These are phyloP conservation scores for Amanita jacksonii DNA, from an alignment of 768 basidiomycete genomes.

Conservation along the genomic window DNA sequence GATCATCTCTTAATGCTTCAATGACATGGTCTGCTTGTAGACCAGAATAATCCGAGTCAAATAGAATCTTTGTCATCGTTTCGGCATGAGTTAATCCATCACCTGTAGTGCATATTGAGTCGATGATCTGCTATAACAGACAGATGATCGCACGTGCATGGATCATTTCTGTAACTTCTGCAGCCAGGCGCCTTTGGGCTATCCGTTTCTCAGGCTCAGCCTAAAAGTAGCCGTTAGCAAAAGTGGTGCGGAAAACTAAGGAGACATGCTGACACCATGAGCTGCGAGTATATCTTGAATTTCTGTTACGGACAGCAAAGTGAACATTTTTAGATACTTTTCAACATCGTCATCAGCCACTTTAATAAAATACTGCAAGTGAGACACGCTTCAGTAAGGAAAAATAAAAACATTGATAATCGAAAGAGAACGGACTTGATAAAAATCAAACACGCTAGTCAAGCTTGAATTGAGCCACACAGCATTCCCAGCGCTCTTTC, in stretches of 20 bases:
- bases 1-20: slow-evolving; percentile 53
- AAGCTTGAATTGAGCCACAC: slow-evolving; percentile 75
- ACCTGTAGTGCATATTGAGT: slow-evolving; percentile 19
- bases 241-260: slow-evolving; percentile 1
- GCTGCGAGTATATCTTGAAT: slow-evolving; percentile 30
- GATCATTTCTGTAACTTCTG: slow-evolving; percentile 45
- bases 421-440: slow-evolving; percentile 54
- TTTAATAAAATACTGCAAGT: slow-evolving; percentile 76
- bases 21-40: slow-evolving; percentile 49
- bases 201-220: slow-evolving; percentile 31
- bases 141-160: slow-evolving; percentile 25
- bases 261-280: slow-evolving; percentile 43
- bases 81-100: slow-evolving; percentile 30
- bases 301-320: slow-evolving; percentile 58
- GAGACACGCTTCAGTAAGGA: not conserved
- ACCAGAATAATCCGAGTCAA: slow-evolving; percentile 31
- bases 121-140: not conserved
- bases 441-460: slow-evolving; percentile 89
- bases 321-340: slow-evolving; percentile 75
- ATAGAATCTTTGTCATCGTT: slow-evolving; percentile 34
- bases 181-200: slow-evolving; percentile 40
- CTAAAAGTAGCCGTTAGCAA: slow-evolving; percentile 14
- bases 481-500: slow-evolving; percentile 94
- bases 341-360: slow-evolving; percentile 74
- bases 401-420: not conserved